phyloP scores from a whole-genome alignment of 176 grass and related monocot genomes.

The Triticum timopheevii region DNA sequence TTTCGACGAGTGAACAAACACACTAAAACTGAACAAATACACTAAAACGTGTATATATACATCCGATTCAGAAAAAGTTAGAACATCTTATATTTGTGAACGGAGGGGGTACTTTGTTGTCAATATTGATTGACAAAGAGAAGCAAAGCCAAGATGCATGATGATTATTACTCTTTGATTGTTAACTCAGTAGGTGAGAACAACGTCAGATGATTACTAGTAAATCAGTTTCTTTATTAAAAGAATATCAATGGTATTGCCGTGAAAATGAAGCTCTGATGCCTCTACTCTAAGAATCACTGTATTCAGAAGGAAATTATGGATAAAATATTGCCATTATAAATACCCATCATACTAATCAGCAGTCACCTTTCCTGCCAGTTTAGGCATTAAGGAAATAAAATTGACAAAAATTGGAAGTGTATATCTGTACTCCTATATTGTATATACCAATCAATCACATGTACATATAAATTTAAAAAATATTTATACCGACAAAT shows the following conservation, averaged over 20 bases:
- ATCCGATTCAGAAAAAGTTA: not conserved
- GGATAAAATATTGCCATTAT: not conserved
- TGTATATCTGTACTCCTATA: not conserved
- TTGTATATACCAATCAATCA: too few species aligned
- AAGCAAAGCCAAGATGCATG: not conserved
- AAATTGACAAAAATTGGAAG: not conserved
- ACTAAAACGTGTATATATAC: too few species aligned
- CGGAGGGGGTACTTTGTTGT: not conserved
- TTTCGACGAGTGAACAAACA: too few species aligned
- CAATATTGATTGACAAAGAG: not conserved
- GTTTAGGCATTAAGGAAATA: slow-evolving; percentile 9
- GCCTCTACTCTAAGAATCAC: slow-evolving; percentile 1
- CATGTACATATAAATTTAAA: too few species aligned
- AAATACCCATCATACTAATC: not conserved
- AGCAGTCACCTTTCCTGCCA: not conserved
- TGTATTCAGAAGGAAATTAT: slow-evolving; percentile 12
- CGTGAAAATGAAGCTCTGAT: not conserved
- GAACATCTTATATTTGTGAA: too few species aligned
- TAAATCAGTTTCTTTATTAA: not conserved
- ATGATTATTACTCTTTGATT: not conserved
- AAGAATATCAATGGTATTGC: not conserved
- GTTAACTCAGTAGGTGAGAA: not conserved
- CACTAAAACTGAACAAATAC: too few species aligned
- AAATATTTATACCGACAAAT: too few species aligned
- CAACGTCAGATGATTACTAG: not conserved